These are phyloP conservation scores for Sergeia podlipaevii DNA, from an alignment of 208 protist species.

Conservation along the genomic window DNA sequence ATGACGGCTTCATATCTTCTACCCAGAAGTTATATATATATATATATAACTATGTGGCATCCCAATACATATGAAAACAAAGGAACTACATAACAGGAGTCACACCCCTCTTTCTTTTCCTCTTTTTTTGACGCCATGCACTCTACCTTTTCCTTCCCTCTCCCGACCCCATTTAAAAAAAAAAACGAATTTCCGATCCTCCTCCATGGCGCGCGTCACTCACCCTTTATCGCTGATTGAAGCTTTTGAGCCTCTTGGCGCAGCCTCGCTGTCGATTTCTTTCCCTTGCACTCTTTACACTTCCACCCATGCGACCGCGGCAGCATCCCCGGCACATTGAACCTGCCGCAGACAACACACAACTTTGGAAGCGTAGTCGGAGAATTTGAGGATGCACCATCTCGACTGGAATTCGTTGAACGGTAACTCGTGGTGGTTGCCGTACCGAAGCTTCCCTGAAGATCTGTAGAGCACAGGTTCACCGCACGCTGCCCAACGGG, in stretches of 20 bases:
- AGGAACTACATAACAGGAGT: no score
- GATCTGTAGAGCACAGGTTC: constrained; percentile 12
- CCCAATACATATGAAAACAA: no score
- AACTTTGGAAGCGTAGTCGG: constrained; percentile 34
- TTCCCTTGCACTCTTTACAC: constrained; percentile 85
- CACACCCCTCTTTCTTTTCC: no score
- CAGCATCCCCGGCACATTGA: constrained; percentile 69
- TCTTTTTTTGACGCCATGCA: no score
- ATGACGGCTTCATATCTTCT: no score
- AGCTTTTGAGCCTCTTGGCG: constrained; percentile 51
- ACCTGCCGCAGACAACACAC: constrained; percentile 86
- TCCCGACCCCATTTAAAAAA: constrained; percentile 4
- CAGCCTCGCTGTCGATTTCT: constrained; percentile 56
- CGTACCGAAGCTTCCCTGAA: constrained; percentile 35
- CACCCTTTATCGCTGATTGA: constrained; percentile 8
- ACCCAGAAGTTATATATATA: no score
- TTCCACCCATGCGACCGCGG: constrained; percentile 75
- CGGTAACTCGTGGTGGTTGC: constrained; percentile 29
- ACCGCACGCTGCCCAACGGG: constrained; percentile 28
- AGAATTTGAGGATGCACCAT: constrained; percentile 11
- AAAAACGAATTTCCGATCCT: background rate
- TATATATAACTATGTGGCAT: no score
- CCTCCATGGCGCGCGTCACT: no score
- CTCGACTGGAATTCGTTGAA: constrained; percentile 9
- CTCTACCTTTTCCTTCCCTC: no score